These are phyloP conservation scores for Cryptococcus jaspeensis DNA, from an alignment of 1,284 basidiomycete genomes.

Conservation along the genomic window DNA sequence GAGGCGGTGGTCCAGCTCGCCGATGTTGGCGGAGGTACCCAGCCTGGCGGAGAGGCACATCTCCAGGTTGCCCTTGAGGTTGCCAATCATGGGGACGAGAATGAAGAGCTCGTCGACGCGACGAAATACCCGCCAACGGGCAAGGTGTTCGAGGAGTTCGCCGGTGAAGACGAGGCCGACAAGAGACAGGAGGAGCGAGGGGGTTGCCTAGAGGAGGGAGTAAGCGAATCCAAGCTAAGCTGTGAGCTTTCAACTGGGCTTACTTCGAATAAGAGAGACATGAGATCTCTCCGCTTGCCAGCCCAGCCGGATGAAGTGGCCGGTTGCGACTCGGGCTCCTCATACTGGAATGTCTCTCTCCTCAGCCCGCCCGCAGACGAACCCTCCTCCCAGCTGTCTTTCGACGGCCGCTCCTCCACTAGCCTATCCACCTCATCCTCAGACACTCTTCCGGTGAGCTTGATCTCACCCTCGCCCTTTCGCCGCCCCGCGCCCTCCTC, in stretches of 20 bases:
- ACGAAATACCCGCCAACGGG: conserved; percentile 85
- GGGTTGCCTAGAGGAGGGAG: conserved; percentile 46
- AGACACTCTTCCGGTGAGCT: too few relatives aligned
- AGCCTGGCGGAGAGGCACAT: conserved; percentile 49
- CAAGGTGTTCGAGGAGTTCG: conserved; percentile 79
- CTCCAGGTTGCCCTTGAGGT: conserved; percentile 91
- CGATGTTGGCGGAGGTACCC: conserved; percentile 63
- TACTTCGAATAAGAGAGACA: conserved; percentile 23
- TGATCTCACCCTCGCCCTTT: neutral
- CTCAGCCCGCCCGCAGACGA: neutral
- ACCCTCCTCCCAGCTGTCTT: neutral
- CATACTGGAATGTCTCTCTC: neutral
- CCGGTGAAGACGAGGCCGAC: conserved; percentile 75
- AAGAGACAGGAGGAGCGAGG: conserved; percentile 52
- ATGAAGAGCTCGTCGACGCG: conserved; percentile 93
- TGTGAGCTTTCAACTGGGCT: neutral
- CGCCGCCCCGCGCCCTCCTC: conserved; percentile 2
- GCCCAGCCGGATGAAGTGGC: neutral
- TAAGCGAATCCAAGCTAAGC: neutral
- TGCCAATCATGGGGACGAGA: conserved; percentile 89
- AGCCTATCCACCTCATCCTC: neutral
- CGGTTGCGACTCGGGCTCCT: neutral
- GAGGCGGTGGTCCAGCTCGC: conserved; percentile 74
- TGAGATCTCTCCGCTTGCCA: conserved; percentile 28
- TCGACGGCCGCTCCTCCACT: neutral